Base-by-base conservation (phyloP, 2,329 filamentous ascomycete genomes). In the Epichloe baconii region DNA sequence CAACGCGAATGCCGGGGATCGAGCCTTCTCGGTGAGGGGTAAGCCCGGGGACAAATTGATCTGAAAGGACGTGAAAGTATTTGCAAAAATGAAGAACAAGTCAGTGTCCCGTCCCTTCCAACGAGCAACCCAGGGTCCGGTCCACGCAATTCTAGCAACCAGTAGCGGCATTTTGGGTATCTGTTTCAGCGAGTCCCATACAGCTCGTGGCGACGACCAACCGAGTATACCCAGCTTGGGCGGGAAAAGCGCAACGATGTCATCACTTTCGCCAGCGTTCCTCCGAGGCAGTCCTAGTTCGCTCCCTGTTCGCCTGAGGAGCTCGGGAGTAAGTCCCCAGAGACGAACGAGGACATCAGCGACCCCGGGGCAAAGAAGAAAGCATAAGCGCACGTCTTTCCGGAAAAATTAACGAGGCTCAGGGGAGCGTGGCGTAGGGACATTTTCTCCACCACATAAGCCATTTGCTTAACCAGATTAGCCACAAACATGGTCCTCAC, bases 41-140 rank as follows among this genome's bases (percentile, higher is more conserved):
- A 82, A 62, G 4, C 70, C 71, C 0, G 68, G 59, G 82, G 58
- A 86, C 72, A 57, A 86, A 85, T 53, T 93, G 86, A 41, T 86
- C 80, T 4, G 83, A 76, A 3, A 96, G 73, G 19, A 91, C 77
- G 64, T 91, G 86, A 59, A 86, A 94, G 63, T 93, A 84, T 67
- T 95, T 95, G 69, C 83, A 80, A 61, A 96, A 44, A 94, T 85
- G 68, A 91, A 95, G 63, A 95, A 88, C 36, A 96, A 72, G 61
- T 95, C 90, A 4, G 86, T 94, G 59, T 95, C 89, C 2, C 82
- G 80, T 14, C 90, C 90, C 54, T 81, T 84, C 90, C 90, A 96
- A 54, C 88, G 80, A 40, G 85, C 80, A 7, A 87, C 73, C 90
- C 90, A 96, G 1, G 83, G 82, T 1, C 88, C 87, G 59, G 85